phyloP scores from a whole-genome alignment of 306 rosid species.

The Amphicarpaea edgeworthii region DNA sequence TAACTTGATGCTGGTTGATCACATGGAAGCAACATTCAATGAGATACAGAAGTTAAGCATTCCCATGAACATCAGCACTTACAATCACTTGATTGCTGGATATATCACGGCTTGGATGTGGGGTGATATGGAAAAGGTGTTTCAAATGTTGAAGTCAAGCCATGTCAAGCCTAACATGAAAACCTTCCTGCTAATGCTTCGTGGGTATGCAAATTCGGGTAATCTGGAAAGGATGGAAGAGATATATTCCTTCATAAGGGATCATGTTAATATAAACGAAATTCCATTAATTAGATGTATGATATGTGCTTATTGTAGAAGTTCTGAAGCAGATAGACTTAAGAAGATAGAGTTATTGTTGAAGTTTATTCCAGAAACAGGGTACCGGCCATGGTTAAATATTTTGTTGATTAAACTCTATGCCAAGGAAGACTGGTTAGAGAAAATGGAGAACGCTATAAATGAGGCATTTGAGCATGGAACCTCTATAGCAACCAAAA shows the following conservation, averaged over 20 bases:
- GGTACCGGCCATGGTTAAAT: constrained; percentile 81
- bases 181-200: constrained; percentile 72
- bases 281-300: constrained; percentile 63
- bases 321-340: constrained; percentile 61
- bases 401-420: constrained; percentile 71
- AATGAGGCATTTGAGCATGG: constrained; percentile 74
- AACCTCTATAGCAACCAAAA: constrained; percentile 39
- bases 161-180: constrained; percentile 55
- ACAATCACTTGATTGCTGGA: constrained; percentile 75
- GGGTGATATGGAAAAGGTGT: constrained; percentile 74
- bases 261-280: constrained; percentile 51
- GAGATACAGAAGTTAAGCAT: constrained; percentile 56
- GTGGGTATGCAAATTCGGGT: constrained; percentile 78
- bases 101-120: constrained; percentile 86
- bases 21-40: constrained; percentile 67
- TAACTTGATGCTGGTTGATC: constrained; percentile 70
- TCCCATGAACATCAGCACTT: constrained; percentile 59
- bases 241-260: constrained; percentile 57
- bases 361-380: constrained; percentile 67
- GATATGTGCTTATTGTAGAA: constrained; percentile 86
- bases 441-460: constrained; percentile 73
- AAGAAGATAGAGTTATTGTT: constrained; percentile 60
- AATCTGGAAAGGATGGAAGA: constrained; percentile 83
- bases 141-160: constrained; percentile 59
- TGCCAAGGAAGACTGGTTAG: constrained; percentile 68